Base-by-base conservation (phyloP, 495 filamentous ascomycete genomes). In the Apodospora peruviana region DNA sequence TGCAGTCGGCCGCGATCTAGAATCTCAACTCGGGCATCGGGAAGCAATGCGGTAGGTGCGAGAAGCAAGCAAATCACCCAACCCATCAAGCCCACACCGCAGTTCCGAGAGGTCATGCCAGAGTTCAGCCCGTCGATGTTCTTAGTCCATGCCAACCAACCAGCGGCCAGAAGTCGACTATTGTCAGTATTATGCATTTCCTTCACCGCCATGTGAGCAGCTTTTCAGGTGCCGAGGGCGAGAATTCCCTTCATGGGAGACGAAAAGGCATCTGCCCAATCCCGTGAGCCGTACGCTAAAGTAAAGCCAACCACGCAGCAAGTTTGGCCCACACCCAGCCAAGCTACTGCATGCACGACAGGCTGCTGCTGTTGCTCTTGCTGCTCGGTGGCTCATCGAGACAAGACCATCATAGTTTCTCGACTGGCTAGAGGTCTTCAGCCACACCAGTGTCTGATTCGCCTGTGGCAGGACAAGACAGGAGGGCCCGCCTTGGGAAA, bases 131-230 rank as follows among this genome's bases (percentile, higher is more conserved):
- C 16, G 16, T 20, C 16, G 34, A 34, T n/a, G n/a, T n/a, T n/a
- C n/a, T n/a, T 32, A 32, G 14, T 32, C 14, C 7, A 32, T 14
- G 7, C 27, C 27, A 14, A 32, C 27, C 27, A 32, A 48, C 44
- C 44, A 47, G 16, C 11, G 19, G 14, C 19, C 3, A 14, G 20
- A 22, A 11, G 40, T 5, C 40, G 7, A 7, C 14, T 4, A n/a
- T 3, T 25, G 21, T 27, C 35, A 43, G 32, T 37, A 20, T 29
- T 18, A n/a, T 20, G 20, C 32, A 24, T 42, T 18, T 41, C 40
- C 48, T 46, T 57, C 54, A 57, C 54, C 54, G 54, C 54, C 54
- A 57, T 49, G 45, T 57, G 44, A 52, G 17, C 32, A 17, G 10
- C 32, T 18, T 24, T 34, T 20, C n/a, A 32, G 18, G 12, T 16